Evolutionary conservation across 225 moss, liverwort and hornwort species (phyloP).

Genomic region (Straminergon stramineum): DNA sequence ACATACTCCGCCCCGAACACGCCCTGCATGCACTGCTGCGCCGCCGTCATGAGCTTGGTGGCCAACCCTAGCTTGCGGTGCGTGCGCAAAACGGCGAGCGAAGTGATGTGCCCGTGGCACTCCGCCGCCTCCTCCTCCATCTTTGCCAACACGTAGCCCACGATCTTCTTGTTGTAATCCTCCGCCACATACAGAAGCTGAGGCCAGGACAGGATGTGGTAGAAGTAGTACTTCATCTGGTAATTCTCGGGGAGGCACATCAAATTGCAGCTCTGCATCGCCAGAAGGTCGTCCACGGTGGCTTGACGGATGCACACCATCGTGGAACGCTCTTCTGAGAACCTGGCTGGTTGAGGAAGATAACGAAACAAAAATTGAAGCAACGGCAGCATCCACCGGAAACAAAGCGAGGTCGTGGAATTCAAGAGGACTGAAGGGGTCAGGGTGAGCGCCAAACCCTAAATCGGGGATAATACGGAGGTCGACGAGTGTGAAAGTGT

Average conservation of each 20-base stretch:
- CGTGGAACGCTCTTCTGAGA: not conserved
- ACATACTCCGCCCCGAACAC: conserved; percentile 69
- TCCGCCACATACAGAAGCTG: conserved; percentile 70
- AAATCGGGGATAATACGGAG: not conserved
- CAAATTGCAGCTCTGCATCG: conserved; percentile 74
- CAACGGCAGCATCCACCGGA: not conserved
- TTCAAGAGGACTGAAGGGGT: not conserved
- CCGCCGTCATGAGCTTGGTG: conserved; percentile 71
- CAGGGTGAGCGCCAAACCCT: not conserved
- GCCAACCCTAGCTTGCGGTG: conserved; percentile 63
- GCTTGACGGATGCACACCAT: conserved; percentile 83
- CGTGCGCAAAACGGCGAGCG: conserved; percentile 51
- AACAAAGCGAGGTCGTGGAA: not conserved
- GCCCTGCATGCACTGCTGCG: conserved; percentile 72
- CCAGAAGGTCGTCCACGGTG: conserved; percentile 65
- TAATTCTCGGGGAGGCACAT: conserved; percentile 74
- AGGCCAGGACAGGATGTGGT: conserved; percentile 69
- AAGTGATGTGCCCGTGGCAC: conserved; percentile 64
- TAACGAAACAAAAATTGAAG: not conserved
- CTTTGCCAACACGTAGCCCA: conserved; percentile 65
- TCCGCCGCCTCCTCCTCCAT: conserved; percentile 70
- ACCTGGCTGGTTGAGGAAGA: not conserved
- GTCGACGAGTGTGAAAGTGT: not conserved
- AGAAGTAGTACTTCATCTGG: conserved; percentile 80
- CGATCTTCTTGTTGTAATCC: conserved; percentile 78